Conservation (phyloP, 306 rosid species). For the Trifolium dubium region DNA sequence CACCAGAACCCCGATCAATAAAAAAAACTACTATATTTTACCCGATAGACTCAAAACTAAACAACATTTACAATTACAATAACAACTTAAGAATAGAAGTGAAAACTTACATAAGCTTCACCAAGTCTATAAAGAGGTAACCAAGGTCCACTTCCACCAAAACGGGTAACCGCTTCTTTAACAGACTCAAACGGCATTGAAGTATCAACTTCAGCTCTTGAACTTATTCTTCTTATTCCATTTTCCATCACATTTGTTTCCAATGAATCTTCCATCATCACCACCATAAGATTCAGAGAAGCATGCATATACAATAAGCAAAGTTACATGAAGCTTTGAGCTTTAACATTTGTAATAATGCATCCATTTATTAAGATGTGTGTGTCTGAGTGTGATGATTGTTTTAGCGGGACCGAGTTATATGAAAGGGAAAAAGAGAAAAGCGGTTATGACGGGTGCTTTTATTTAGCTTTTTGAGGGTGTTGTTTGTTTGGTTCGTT, state of each 20-base stretch:
- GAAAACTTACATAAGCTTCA: slow-evolving; percentile 54
- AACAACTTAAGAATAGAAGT: not conserved
- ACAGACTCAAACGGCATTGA: slow-evolving; percentile 91
- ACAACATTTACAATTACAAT: not conserved
- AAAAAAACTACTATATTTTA: too few relatives aligned
- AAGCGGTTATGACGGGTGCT: slow-evolving; percentile 29
- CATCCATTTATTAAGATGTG: not conserved
- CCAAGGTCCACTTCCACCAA: slow-evolving; percentile 84
- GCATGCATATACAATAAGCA: not conserved
- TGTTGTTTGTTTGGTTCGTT: slow-evolving; percentile 39
- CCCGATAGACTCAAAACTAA: not conserved
- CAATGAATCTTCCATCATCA: slow-evolving; percentile 52
- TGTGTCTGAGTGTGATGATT: slow-evolving; percentile 49
- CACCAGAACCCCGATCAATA: too few relatives aligned
- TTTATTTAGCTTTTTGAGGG: slow-evolving; percentile 39
- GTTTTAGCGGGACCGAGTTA: slow-evolving; percentile 59
- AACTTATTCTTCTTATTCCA: slow-evolving; percentile 62
- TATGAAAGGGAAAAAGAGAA: slow-evolving; percentile 37
- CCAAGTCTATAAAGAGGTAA: slow-evolving; percentile 60
- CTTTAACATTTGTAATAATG: slow-evolving; percentile 29
- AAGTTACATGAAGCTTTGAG: slow-evolving; percentile 39
- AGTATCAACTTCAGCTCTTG: slow-evolving; percentile 88
- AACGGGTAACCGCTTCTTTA: slow-evolving; percentile 90
- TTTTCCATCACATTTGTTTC: slow-evolving; percentile 24
- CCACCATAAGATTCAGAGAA: slow-evolving; percentile 36